Base-by-base conservation (phyloP, 371 early-diverging fungal genomes). In the Rhizopus delemar region DNA sequence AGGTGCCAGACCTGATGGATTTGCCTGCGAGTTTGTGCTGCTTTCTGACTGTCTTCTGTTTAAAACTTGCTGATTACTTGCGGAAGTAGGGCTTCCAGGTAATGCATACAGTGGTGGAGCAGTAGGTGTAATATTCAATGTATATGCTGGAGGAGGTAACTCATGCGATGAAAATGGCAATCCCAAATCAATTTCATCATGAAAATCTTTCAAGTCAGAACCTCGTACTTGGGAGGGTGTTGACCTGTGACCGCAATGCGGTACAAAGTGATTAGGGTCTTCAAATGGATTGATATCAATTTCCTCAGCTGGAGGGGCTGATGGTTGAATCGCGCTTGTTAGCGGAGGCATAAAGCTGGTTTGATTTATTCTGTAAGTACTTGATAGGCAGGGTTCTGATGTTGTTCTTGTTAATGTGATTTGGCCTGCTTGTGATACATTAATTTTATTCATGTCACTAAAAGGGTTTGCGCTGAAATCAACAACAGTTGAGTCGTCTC, bases 81-180 rank as follows among this genome's bases (percentile, higher is more conserved):
- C 22, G 22, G 22, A 22, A 5, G 43, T 13, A n/a, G 43, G 4
- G 13, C 43, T 15, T 43, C n/a, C 43, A 1, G 56, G 46, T 45
- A 56, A 29, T 5, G 34, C 56, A 32, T 56, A 56, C 7, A 45
- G 22, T 16, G 56, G 56, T 3, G 46, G 43, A 4, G 56, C 56
- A 45, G 43, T 56, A 28, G 56, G 56, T 16, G 43, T 39, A 13
- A 43, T 32, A 15, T 56, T 56, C n/a, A 34, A 12, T 56, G 58
- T 46, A 31, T 57, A 57, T 8, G 58, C 58, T 39, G 58, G 58
- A 13, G 58, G 58, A 2, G 58, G 58, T n/a, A 41, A 31, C 41
- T 57, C 58, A 13, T 48, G 49, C 15, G 38, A 29, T 36, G 49
- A 35, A 9, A 50, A 41, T 15, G 22, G 41, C 8, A 31, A 31